Conservation (phyloP, 1,139 yeast genomes). For the Nadsonia commutata region DNA sequence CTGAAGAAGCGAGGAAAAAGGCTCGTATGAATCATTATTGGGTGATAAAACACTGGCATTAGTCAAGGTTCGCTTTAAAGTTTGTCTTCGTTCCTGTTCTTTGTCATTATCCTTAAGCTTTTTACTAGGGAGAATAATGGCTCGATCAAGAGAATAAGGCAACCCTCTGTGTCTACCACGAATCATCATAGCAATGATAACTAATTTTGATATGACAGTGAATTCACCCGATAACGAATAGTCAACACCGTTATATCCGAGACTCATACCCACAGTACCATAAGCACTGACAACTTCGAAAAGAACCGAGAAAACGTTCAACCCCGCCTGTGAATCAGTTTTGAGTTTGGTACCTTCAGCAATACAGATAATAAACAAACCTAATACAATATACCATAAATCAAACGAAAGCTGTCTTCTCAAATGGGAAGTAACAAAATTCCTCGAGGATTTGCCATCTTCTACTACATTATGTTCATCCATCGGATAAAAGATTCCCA, state of each 20-base stretch:
- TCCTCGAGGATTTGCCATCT: constrained; percentile 10
- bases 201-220: constrained; percentile 59
- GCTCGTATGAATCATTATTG: not conserved
- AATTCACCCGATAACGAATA: constrained; percentile 67
- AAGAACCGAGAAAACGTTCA: constrained; percentile 55
- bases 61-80: not conserved
- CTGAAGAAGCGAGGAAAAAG: not conserved
- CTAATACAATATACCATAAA: constrained; percentile 83
- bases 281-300: constrained; percentile 92
- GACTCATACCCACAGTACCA: constrained; percentile 85
- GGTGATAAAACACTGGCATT: not conserved
- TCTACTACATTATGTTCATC: constrained; percentile 22
- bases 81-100: constrained; percentile 15
- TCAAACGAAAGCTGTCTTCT: constrained; percentile 87
- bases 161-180: constrained; percentile 96
- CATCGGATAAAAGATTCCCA: constrained; percentile 59
- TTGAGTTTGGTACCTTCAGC: constrained; percentile 58
- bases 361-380: constrained; percentile 71
- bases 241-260: constrained; percentile 58
- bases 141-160: constrained; percentile 88
- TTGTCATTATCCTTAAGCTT: constrained; percentile 54
- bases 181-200: constrained; percentile 76
- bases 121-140: constrained; percentile 73
- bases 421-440: constrained; percentile 71
- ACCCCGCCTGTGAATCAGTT: constrained; percentile 26